Conservation (phyloP, 805 yeast genomes). For the Metschnikowia sp. region DNA sequence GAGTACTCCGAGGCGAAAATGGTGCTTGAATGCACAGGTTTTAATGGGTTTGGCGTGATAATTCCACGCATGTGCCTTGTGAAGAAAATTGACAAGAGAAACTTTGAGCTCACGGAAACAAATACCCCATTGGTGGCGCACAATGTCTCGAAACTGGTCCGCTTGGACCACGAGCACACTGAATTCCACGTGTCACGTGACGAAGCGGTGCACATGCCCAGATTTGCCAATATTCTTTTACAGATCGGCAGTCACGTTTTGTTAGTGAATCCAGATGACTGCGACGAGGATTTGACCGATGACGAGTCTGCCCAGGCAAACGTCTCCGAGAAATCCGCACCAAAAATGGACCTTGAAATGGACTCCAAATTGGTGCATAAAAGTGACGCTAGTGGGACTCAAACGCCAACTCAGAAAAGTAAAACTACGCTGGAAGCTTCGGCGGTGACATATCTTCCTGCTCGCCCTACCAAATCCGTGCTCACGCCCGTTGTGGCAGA, state of each 20-base stretch:
- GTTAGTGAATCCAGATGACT: conserved; percentile 46
- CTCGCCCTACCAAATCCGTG: not conserved
- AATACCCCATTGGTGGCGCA: conserved; percentile 20
- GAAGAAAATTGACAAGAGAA: conserved; percentile 19
- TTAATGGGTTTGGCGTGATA: conserved; percentile 71
- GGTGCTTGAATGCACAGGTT: conserved; percentile 68
- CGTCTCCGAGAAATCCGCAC: too few relatives aligned
- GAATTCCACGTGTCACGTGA: conserved; percentile 56
- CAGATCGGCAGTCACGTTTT: conserved; percentile 70
- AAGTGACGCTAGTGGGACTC: too few relatives aligned
- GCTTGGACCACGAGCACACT: conserved; percentile 41
- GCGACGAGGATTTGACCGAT: conserved; percentile 43
- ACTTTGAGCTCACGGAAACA: conserved; percentile 20
- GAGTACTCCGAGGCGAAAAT: conserved; percentile 44
- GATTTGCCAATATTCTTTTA: conserved; percentile 55
- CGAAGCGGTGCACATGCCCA: conserved; percentile 66
- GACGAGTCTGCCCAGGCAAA: conserved; percentile 30
- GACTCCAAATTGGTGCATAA: too few relatives aligned
- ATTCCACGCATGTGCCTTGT: conserved; percentile 51
- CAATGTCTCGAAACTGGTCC: conserved; percentile 34
- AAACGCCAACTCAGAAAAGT: too few relatives aligned
- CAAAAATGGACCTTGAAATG: too few relatives aligned
- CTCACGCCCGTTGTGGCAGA: conserved; percentile 7
- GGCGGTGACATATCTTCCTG: too few relatives aligned
- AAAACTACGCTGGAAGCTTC: too few relatives aligned